phyloP scores from a whole-genome alignment of 2,329 filamentous ascomycete genomes.

The Stemphylium lycopersici region DNA sequence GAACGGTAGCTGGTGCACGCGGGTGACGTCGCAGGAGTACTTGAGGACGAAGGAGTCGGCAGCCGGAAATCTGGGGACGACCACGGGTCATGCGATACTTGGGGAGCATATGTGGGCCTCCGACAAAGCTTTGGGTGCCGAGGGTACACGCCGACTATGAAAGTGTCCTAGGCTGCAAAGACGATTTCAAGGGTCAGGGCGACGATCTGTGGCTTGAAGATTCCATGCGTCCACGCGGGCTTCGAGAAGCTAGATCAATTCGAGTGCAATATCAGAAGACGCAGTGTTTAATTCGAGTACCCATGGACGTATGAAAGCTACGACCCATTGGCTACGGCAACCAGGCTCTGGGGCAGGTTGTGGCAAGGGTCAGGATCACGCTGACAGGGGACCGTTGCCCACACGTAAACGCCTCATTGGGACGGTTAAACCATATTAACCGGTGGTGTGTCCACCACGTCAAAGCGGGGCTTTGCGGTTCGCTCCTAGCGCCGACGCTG shows the following conservation, averaged over 20 bases:
- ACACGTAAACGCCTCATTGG: slow-evolving; percentile 5
- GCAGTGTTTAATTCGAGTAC: slow-evolving; percentile 38
- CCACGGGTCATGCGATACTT: slow-evolving; percentile 44
- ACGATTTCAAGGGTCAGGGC: slow-evolving; percentile 34
- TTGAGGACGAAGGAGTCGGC: slow-evolving; percentile 27
- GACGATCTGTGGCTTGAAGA: slow-evolving; percentile 44
- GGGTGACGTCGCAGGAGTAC: slow-evolving; percentile 9
- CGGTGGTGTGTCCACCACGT: slow-evolving; percentile 7
- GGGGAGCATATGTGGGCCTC: slow-evolving; percentile 46
- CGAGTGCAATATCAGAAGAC: slow-evolving; percentile 39
- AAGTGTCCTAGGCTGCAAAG: slow-evolving; percentile 34
- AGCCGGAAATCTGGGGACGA: slow-evolving; percentile 34
- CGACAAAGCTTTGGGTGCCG: slow-evolving; percentile 38
- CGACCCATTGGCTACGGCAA: slow-evolving; percentile 32
- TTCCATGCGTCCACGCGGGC: slow-evolving; percentile 47
- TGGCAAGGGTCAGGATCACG: slow-evolving; percentile 14
- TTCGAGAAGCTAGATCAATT: slow-evolving; percentile 49
- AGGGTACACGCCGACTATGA: slow-evolving; percentile 37
- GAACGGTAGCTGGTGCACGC: background rate
- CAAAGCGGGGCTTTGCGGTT: slow-evolving; percentile 7
- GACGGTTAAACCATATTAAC: slow-evolving; percentile 13
- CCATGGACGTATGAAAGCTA: slow-evolving; percentile 22
- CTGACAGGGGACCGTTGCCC: slow-evolving; percentile 3
- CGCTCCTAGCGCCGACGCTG: slow-evolving; percentile 10
- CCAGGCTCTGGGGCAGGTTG: slow-evolving; percentile 23